phyloP scores from a whole-genome alignment of 1,139 yeast species.

The Saccharomyces hybrid region DNA sequence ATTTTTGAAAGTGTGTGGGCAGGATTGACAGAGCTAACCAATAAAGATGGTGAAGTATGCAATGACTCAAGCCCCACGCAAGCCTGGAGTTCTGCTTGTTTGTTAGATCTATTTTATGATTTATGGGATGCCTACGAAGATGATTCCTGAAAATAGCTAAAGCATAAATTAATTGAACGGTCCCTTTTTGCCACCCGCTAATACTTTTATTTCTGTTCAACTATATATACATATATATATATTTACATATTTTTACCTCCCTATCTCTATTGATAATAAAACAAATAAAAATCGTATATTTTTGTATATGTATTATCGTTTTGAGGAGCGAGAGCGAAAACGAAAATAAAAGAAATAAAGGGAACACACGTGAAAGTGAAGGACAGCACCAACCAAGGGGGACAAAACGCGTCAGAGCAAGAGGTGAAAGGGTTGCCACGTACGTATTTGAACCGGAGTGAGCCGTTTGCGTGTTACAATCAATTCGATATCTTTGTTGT shows the following conservation, averaged over 20 bases:
- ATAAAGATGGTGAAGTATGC: slow-evolving; percentile 76
- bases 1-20: slow-evolving; percentile 77
- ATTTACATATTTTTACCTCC: neutral
- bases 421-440: neutral
- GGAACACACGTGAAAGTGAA: neutral
- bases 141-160: slow-evolving; percentile 1
- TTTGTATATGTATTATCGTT: neutral
- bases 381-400: neutral
- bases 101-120: slow-evolving; percentile 73
- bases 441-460: neutral
- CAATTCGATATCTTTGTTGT: neutral
- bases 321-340: slow-evolving; percentile 1
- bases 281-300: neutral
- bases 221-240: neutral
- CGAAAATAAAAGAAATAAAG: neutral
- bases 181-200: neutral
- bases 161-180: neutral
- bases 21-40: slow-evolving; percentile 86
- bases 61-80: slow-evolving; percentile 89
- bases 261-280: neutral
- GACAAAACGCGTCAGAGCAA: neutral
- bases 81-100: slow-evolving; percentile 90
- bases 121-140: slow-evolving; percentile 33
- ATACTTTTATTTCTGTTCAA: neutral
- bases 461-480: neutral